A percentile compares a stretch with the other conserved stretches of the same genome.
These are phyloP conservation scores for Dissophora globulifera DNA, from an alignment of 192 early-diverging fungal genomes.

Conservation along the genomic window DNA sequence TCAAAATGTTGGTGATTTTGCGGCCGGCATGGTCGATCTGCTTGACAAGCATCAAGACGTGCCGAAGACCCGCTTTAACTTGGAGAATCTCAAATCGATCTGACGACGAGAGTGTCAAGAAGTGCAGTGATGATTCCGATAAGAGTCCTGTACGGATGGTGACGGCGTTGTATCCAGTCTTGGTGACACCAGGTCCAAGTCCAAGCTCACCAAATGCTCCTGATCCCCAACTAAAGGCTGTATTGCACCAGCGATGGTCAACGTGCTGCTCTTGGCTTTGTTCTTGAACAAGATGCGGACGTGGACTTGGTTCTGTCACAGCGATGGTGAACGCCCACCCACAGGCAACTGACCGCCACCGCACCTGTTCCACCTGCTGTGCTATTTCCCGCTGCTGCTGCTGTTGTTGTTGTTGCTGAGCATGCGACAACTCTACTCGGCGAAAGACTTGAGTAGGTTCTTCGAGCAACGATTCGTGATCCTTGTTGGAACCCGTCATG, in stretches of 20 bases:
- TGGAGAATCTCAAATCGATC: slow-evolving; percentile 41
- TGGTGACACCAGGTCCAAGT: slow-evolving; percentile 33
- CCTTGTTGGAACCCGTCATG: slow-evolving; percentile 61
- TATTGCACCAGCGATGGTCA: not conserved
- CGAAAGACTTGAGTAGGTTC: slow-evolving; percentile 17
- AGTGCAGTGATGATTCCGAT: not conserved
- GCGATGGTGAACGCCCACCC: slow-evolving; percentile 73
- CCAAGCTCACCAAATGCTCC: slow-evolving; percentile 65
- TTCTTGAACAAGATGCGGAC: not conserved
- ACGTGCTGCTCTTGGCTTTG: slow-evolving; percentile 1
- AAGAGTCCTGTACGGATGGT: slow-evolving; percentile 10
- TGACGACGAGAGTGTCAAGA: too few species aligned
- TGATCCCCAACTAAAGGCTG: slow-evolving; percentile 66
- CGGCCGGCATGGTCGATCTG: too few species aligned
- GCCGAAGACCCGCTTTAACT: slow-evolving; percentile 73
- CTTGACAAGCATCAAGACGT: slow-evolving; percentile 63
- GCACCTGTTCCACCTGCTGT: too few species aligned
- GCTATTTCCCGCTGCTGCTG: not conserved
- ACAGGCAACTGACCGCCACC: slow-evolving; percentile 63
- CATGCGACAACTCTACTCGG: not conserved
- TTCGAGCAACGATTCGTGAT: slow-evolving; percentile 55
- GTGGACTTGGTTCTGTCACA: slow-evolving; percentile 40
- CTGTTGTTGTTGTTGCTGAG: not conserved
- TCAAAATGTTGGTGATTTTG: too few species aligned
- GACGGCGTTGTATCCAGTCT: slow-evolving; percentile 28